A percentile compares a stretch with the other conserved stretches of the same genome.
phyloP scores from a whole-genome alignment of 768 basidiomycete species.

The Chiua virens region DNA sequence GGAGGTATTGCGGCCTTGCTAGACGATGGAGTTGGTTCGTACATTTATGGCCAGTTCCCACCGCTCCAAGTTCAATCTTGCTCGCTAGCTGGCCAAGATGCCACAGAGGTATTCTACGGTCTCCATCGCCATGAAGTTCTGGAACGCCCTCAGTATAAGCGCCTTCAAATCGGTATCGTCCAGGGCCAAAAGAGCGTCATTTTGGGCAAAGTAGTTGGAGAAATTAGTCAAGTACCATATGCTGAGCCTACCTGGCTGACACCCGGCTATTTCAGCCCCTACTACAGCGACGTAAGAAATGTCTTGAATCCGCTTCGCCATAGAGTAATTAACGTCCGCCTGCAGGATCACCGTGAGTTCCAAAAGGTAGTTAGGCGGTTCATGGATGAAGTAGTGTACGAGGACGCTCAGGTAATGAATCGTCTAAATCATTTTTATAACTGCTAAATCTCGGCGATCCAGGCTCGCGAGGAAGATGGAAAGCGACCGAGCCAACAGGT shows the following conservation, averaged over 20 bases:
- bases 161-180: slow-evolving; percentile 74
- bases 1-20: slow-evolving; percentile 79
- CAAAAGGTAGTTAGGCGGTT: slow-evolving; percentile 55
- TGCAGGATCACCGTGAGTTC: slow-evolving; percentile 47
- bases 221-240: slow-evolving; percentile 76
- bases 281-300: slow-evolving; percentile 61
- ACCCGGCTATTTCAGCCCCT: slow-evolving; percentile 65
- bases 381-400: slow-evolving; percentile 63
- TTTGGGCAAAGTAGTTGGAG: slow-evolving; percentile 49
- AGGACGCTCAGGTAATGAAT: slow-evolving; percentile 34
- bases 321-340: slow-evolving; percentile 6
- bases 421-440: slow-evolving; percentile 10
- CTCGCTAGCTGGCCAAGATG: slow-evolving; percentile 73
- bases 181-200: slow-evolving; percentile 61
- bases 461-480: slow-evolving; percentile 83
- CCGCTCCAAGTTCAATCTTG: neutral
- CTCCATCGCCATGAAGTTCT: slow-evolving; percentile 88
- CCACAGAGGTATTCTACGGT: slow-evolving; percentile 84
- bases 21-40: slow-evolving; percentile 72
- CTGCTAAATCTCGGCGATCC: slow-evolving; percentile 4
- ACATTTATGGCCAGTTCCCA: neutral
- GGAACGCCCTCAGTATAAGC: slow-evolving; percentile 66
- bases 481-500: slow-evolving; percentile 80
- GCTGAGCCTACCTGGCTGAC: slow-evolving; percentile 86
- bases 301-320: neutral